Evolutionary conservation across 1,284 basidiomycete species (phyloP).

Genomic region (Termitomyces sp.): DNA sequence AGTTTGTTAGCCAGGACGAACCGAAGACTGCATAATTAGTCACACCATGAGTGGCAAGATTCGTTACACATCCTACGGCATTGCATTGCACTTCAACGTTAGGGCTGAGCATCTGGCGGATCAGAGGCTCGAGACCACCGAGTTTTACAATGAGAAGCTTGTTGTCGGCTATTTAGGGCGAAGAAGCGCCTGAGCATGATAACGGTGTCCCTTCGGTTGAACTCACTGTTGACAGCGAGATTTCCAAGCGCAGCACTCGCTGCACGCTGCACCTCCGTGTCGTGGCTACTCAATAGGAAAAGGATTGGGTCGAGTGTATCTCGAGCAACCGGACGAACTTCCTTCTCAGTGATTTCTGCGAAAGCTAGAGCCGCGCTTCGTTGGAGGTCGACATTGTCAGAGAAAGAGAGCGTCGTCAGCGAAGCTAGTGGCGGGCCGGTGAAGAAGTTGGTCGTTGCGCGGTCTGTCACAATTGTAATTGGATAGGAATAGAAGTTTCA

Average conservation of each 20-base stretch:
- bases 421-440: slow-evolving; percentile 88
- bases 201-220: slow-evolving; percentile 15
- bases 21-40: slow-evolving; percentile 5
- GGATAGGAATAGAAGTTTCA: slow-evolving; percentile 12
- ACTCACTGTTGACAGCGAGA: slow-evolving; percentile 94
- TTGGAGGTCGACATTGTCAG: slow-evolving; percentile 99
- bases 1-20: slow-evolving; percentile 10
- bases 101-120: slow-evolving; percentile 98
- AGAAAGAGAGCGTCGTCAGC: slow-evolving; percentile 96
- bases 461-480: slow-evolving; percentile 51
- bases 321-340: slow-evolving; percentile 93
- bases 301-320: slow-evolving; percentile 99
- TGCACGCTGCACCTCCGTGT: slow-evolving; percentile 97
- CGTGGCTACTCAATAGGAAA: slow-evolving; percentile 95
- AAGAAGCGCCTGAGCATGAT: slow-evolving; percentile 16
- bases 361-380: slow-evolving; percentile 97
- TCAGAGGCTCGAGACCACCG: slow-evolving; percentile 95
- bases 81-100: slow-evolving; percentile 99
- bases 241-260: slow-evolving; percentile 99
- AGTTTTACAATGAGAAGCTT: slow-evolving; percentile 98
- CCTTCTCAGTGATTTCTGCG: slow-evolving; percentile 99
- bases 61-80: slow-evolving; percentile 99
- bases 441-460: slow-evolving; percentile 95
- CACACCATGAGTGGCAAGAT: slow-evolving; percentile 93
- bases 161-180: slow-evolving; percentile 77